A percentile compares a stretch with the other conserved stretches of the same genome.
Conservation (phyloP, 495 filamentous ascomycete species). For the Neurospora intermedia region DNA sequence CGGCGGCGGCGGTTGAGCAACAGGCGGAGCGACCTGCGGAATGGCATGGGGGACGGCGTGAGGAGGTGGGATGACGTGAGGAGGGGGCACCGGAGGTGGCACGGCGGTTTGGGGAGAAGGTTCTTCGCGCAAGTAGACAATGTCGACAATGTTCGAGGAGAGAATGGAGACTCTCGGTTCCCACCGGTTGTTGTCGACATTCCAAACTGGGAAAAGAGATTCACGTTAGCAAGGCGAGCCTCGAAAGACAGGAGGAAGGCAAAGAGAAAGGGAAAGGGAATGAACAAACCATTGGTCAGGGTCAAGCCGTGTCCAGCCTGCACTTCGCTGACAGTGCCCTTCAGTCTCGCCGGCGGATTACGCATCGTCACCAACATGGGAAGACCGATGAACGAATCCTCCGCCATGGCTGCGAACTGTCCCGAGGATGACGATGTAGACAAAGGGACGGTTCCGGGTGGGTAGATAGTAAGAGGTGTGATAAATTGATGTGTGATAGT, state of each 20-base stretch:
- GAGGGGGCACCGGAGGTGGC: not conserved
- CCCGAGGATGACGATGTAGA: not conserved
- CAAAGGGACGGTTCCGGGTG: not conserved
- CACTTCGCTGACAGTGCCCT: conserved; percentile 64
- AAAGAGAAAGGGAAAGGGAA: not conserved
- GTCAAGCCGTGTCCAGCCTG: conserved; percentile 59
- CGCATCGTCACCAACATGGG: conserved; percentile 66
- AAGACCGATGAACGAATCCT: conserved; percentile 61
- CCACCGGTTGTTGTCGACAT: conserved; percentile 19
- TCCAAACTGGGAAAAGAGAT: conserved; percentile 13
- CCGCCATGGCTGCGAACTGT: conserved; percentile 15
- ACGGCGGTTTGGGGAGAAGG: conserved; percentile 1
- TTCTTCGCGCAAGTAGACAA: conserved; percentile 19
- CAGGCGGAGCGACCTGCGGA: not conserved
- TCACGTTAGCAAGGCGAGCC: not conserved
- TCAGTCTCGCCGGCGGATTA: conserved; percentile 53
- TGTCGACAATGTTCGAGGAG: conserved; percentile 28
- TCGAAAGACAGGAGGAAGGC: conserved; percentile 1
- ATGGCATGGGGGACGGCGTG: not conserved
- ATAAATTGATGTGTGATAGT: not conserved
- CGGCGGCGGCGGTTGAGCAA: conserved; percentile 3
- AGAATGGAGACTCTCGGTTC: conserved; percentile 25
- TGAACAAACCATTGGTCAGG: conserved; percentile 61
- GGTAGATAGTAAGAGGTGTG: not conserved
- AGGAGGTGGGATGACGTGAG: not conserved